Evolutionary conservation across 2,329 filamentous ascomycete genomes (phyloP).

Genomic region (Diaporthe sp.): DNA sequence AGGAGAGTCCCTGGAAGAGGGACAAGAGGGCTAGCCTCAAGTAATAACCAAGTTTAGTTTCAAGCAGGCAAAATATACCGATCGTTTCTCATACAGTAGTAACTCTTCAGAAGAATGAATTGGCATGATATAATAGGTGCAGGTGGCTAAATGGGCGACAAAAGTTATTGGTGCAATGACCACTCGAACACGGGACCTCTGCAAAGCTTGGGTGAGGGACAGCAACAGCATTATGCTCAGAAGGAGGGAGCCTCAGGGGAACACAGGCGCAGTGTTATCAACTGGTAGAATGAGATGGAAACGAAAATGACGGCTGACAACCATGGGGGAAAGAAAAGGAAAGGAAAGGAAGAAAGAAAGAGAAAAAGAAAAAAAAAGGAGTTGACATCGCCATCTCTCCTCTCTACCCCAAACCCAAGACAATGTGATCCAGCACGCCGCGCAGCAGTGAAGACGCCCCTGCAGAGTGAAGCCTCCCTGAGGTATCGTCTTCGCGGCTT

Average conservation of each 20-base stretch:
- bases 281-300: background rate
- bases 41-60: conserved; percentile 28
- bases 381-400: conserved; percentile 70
- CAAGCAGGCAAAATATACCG: conserved; percentile 27
- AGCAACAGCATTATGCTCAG: no score
- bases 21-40: background rate
- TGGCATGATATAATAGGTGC: background rate
- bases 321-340: conserved; percentile 27
- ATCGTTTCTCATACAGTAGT: background rate
- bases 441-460: conserved; percentile 78
- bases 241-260: no score
- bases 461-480: conserved; percentile 82
- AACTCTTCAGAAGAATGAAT: background rate
- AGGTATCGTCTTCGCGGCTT: conserved; percentile 79
- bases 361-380: conserved; percentile 54
- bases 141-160: background rate
- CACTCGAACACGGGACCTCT: conserved; percentile 35
- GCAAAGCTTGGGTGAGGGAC: background rate
- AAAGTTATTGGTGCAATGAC: background rate
- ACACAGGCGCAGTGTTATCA: background rate
- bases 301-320: background rate
- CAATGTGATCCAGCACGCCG: conserved; percentile 79
- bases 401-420: conserved; percentile 70
- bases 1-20: background rate
- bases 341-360: conserved; percentile 47